Evolutionary conservation across 2,329 filamentous ascomycete genomes (phyloP).

Genomic region (Westerdykella ornata): DNA sequence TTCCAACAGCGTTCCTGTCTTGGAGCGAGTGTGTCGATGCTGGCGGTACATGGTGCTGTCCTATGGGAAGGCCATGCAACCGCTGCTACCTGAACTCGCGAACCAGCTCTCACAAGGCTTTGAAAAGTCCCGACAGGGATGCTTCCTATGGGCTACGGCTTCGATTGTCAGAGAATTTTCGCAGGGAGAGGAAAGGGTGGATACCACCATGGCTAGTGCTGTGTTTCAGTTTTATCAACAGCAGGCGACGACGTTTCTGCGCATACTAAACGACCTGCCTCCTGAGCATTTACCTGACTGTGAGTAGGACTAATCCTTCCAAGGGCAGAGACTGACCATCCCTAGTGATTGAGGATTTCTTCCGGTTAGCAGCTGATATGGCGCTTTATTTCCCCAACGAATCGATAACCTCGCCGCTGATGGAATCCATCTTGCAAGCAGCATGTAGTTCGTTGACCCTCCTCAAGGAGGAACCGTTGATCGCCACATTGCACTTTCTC

Average conservation of each 20-base stretch:
- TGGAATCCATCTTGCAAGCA: slow-evolving; percentile 78
- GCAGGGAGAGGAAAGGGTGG: slow-evolving; percentile 78
- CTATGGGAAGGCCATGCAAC: slow-evolving; percentile 82
- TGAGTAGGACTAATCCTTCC: slow-evolving; percentile 26
- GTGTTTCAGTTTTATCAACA: slow-evolving; percentile 95
- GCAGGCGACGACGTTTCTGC: slow-evolving; percentile 82
- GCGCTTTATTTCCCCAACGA: slow-evolving; percentile 86
- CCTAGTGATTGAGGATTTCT: slow-evolving; percentile 88
- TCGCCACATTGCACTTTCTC: slow-evolving; percentile 85
- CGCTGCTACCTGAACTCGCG: slow-evolving; percentile 76
- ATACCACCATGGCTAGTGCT: slow-evolving; percentile 70
- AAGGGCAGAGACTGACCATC: slow-evolving; percentile 3
- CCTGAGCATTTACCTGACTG: slow-evolving; percentile 67
- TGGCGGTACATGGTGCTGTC: slow-evolving; percentile 97
- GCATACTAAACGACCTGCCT: slow-evolving; percentile 78
- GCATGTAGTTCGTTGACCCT: slow-evolving; percentile 79
- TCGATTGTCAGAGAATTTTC: slow-evolving; percentile 94
- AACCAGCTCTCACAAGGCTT: slow-evolving; percentile 85
- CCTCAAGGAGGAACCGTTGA: slow-evolving; percentile 85
- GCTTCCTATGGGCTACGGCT: slow-evolving; percentile 97
- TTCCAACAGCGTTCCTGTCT: slow-evolving; percentile 75
- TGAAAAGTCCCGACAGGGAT: slow-evolving; percentile 77
- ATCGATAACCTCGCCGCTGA: slow-evolving; percentile 70
- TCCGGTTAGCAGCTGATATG: slow-evolving; percentile 84
- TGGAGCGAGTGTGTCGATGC: slow-evolving; percentile 87